Conservation (phyloP, 768 basidiomycete genomes). For the Naematelia encephala region DNA sequence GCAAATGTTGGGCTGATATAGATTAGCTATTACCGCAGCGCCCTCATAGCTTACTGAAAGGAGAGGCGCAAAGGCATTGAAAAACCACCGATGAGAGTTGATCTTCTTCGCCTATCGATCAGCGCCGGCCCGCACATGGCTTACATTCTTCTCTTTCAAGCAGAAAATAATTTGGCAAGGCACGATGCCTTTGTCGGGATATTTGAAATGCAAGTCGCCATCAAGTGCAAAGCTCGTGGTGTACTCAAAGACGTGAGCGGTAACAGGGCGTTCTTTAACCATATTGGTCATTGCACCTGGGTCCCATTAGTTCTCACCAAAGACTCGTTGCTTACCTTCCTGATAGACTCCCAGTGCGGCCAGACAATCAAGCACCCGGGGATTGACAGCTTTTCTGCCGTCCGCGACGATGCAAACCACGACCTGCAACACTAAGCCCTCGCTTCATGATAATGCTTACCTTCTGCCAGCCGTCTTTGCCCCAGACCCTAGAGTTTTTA, state of each 20-base stretch:
- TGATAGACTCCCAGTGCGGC: constrained; percentile 50
- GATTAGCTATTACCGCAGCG: constrained; percentile 1
- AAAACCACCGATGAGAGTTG: constrained; percentile 95
- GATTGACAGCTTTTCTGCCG: constrained; percentile 77
- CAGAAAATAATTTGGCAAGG: constrained; percentile 82
- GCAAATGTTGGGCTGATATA: constrained; percentile 79
- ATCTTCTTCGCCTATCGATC: constrained; percentile 75
- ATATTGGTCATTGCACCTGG: constrained; percentile 59
- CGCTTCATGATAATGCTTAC: constrained; percentile 18
- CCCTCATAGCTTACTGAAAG: constrained; percentile 60
- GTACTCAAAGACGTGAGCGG: constrained; percentile 80
- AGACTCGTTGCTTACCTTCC: constrained; percentile 35
- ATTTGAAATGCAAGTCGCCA: constrained; percentile 48
- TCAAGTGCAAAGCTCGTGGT: constrained; percentile 51
- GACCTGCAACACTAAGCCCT: constrained; percentile 51
- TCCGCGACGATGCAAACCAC: constrained; percentile 90
- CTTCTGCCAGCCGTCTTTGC: constrained; percentile 97
- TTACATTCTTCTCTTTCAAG: constrained; percentile 67
- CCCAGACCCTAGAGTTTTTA: constrained; percentile 89
- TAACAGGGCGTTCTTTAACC: constrained; percentile 70
- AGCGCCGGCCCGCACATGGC: constrained; percentile 11
- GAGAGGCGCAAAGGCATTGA: constrained; percentile 84
- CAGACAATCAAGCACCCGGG: constrained; percentile 52
- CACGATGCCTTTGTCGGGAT: constrained; percentile 70
- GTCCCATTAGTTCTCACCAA: constrained; percentile 7